phyloP scores from a whole-genome alignment of 83 land plant species.

The Isoetes engelmannii region DNA sequence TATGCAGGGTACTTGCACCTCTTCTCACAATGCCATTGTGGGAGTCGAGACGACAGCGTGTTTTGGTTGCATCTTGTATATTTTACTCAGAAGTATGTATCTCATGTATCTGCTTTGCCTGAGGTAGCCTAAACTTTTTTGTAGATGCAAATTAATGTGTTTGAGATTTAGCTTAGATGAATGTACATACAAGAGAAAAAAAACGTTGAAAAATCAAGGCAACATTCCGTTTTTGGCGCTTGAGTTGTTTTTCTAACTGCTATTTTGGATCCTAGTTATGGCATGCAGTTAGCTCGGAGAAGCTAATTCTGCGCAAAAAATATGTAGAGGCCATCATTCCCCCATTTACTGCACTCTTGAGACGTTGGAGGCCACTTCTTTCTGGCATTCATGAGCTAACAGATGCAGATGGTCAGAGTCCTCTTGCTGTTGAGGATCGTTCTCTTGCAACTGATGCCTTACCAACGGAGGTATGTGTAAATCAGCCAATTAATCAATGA shows the following conservation, averaged over 20 bases:
- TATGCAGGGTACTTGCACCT: slow-evolving; percentile 84
- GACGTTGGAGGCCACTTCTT: slow-evolving; percentile 88
- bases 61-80: slow-evolving; percentile 80
- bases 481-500: too few relatives aligned
- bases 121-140: background rate
- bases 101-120: background rate
- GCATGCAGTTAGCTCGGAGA: slow-evolving; percentile 81
- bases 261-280: slow-evolving; percentile 48
- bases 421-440: slow-evolving; percentile 79
- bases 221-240: background rate
- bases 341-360: slow-evolving; percentile 71
- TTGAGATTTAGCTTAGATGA: background rate
- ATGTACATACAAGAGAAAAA: background rate
- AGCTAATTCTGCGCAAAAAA: slow-evolving; percentile 59
- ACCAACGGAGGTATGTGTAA: slow-evolving; percentile 62
- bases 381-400: slow-evolving; percentile 92
- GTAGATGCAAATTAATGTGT: background rate
- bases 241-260: background rate
- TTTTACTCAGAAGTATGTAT: slow-evolving; percentile 86
- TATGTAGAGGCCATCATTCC: slow-evolving; percentile 62
- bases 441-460: slow-evolving; percentile 79
- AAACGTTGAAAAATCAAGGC: background rate
- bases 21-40: slow-evolving; percentile 86
- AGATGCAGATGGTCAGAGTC: slow-evolving; percentile 79
- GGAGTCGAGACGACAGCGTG: slow-evolving; percentile 93